Evolutionary conservation across 2,329 filamentous ascomycete genomes (phyloP), one percentile per base, ranked within the genome.

Genomic region (Gaeumannomyces tritici): DNA sequence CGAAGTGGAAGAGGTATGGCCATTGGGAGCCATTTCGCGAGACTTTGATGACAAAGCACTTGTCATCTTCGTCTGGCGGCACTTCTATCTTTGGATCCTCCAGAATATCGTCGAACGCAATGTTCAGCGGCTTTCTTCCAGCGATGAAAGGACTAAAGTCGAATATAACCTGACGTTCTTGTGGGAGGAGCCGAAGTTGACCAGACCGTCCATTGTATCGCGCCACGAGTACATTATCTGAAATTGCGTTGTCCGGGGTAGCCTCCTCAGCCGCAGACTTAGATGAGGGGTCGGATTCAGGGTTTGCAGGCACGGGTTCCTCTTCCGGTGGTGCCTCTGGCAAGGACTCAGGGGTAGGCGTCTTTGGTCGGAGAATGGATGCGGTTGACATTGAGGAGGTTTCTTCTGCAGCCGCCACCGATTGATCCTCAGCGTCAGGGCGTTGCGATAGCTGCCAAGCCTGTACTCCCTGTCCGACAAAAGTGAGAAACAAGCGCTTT

Each of bases 1-100:
- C 64, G 31, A 71, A 65, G 18, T 67, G 57, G 57, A 73, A 71
- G 26, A 68, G 62, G 61, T 66, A 69, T 0, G 66, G 66, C 65
- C 61, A 66, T 64, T 56, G 12, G 61, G 59, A 42, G 42, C 13
- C 28, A 29, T 59, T 26, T 63, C 64, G n/a, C 58, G 57, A 24
- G 35, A 59, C 59, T 29, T 60, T 31, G 24, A 71, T 55, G 21
- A 70, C 64, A 27, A 73, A 24, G 7, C 67, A 68, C 24, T 67
- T 68, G 51, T 67, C 67, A 15, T 67, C 64, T 11, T 64, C 64
- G 1, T 63, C 66, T 1, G 70, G 68, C 11, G 65, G 64, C 26
- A 67, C 63, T 24, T 65, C 64, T 24, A 72, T 66, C 21, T 47
- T 58, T 3, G 67, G 67, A 0, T 66, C 65, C 21, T 63, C 61